Evolutionary conservation across 2,329 filamentous ascomycete species (phyloP).

Genomic region (Colletotrichum liaoningense): DNA sequence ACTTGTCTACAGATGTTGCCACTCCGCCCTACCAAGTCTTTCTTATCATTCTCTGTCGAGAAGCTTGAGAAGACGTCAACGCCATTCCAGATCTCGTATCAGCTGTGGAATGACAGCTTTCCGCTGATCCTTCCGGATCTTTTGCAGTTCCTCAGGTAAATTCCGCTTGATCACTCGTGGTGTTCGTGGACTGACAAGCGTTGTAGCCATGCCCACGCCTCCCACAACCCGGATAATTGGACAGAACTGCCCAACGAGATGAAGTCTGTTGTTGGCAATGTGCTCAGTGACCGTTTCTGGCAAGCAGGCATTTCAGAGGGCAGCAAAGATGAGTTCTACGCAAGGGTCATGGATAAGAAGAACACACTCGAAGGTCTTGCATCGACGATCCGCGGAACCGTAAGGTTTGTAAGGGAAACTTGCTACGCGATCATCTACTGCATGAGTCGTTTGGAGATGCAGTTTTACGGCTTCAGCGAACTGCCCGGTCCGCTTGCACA

Average conservation of each 20-base stretch:
- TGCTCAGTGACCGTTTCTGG: constrained; percentile 97
- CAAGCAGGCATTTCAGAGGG: constrained; percentile 97
- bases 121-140: constrained; percentile 87
- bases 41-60: constrained; percentile 93
- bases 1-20: constrained; percentile 70
- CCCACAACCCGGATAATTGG: constrained; percentile 91
- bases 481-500: constrained; percentile 85
- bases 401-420: constrained; percentile 90
- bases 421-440: constrained; percentile 96
- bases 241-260: constrained; percentile 79
- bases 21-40: constrained; percentile 87
- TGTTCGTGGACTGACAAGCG: neutral
- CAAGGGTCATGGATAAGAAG: constrained; percentile 88
- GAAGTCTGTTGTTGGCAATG: constrained; percentile 80
- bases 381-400: constrained; percentile 89
- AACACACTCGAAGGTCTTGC: constrained; percentile 92
- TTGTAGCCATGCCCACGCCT: constrained; percentile 84
- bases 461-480: constrained; percentile 91
- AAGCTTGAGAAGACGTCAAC: constrained; percentile 80
- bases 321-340: constrained; percentile 96
- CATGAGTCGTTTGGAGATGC: constrained; percentile 85
- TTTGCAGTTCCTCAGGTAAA: constrained; percentile 81
- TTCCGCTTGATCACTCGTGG: neutral
- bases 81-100: constrained; percentile 79
- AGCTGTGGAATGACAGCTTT: constrained; percentile 87